Percentiles rank a stretch among this genome's conserved stretches.
Evolutionary conservation across 768 basidiomycete species (phyloP).

Genomic region (Serendipita sp.): DNA sequence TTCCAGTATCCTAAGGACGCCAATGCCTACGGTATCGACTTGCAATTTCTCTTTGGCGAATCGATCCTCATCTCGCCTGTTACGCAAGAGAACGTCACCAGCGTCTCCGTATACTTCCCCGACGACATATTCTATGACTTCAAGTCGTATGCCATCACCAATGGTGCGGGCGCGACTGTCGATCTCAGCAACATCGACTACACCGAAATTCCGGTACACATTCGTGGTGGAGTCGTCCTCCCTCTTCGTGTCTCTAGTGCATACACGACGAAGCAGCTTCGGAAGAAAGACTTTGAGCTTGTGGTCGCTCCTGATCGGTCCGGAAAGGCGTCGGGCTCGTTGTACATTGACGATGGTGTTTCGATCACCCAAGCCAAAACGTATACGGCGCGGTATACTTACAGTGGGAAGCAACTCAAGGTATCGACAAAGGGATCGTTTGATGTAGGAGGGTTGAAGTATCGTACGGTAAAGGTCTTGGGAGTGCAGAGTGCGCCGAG

Average conservation of each 20-base stretch:
- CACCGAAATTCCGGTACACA: conserved; percentile 58
- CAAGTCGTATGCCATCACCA: conserved; percentile 36
- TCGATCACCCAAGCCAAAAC: not conserved
- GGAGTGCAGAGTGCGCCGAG: not conserved
- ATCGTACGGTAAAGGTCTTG: not conserved
- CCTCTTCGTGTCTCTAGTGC: conserved; percentile 31
- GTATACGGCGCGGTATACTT: not conserved
- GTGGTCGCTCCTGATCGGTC: not conserved
- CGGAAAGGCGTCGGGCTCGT: conserved; percentile 4
- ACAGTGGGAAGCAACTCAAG: not conserved
- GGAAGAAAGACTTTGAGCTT: not conserved
- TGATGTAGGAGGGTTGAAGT: not conserved
- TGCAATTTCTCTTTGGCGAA: conserved; percentile 56
- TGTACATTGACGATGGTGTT: conserved; percentile 7
- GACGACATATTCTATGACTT: not conserved
- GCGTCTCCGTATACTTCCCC: conserved; percentile 38
- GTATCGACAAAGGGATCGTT: not conserved
- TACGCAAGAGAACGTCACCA: conserved; percentile 46
- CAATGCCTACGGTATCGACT: conserved; percentile 42
- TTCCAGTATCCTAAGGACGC: conserved; percentile 62
- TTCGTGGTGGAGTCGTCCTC: conserved; percentile 52
- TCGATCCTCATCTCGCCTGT: conserved; percentile 67
- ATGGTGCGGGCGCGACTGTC: conserved; percentile 26
- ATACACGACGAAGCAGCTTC: conserved; percentile 3
- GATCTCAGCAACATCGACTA: conserved; percentile 41